A percentile compares a stretch with the other conserved stretches of the same genome.
These are phyloP conservation scores for Leccinum variabile DNA, from an alignment of 1,284 basidiomycete genomes.

Conservation along the genomic window DNA sequence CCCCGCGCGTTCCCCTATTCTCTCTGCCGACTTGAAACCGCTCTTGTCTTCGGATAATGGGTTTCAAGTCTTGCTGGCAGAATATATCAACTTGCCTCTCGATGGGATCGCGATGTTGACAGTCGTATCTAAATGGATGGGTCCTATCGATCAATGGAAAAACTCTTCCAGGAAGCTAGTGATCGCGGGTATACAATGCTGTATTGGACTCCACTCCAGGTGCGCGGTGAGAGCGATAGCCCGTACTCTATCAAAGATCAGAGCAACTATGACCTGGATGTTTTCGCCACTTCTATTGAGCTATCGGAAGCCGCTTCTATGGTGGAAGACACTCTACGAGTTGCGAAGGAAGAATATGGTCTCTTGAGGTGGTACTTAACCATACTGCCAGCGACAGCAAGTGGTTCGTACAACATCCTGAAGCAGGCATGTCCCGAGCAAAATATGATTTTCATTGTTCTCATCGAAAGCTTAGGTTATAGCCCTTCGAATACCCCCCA, in stretches of 20 bases:
- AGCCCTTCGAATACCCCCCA: slow-evolving; percentile 89
- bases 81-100: slow-evolving; percentile 69
- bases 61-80: slow-evolving; percentile 47
- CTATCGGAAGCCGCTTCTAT: slow-evolving; percentile 54
- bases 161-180: slow-evolving; percentile 78
- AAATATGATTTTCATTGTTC: slow-evolving; percentile 1
- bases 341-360: slow-evolving; percentile 83
- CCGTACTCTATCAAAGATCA: slow-evolving; percentile 93
- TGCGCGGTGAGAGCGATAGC: slow-evolving; percentile 82
- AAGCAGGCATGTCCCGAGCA: slow-evolving; percentile 64
- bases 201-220: slow-evolving; percentile 92
- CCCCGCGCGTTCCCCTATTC: slow-evolving; percentile 71
- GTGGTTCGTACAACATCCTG: slow-evolving; percentile 92
- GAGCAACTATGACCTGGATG: slow-evolving; percentile 71
- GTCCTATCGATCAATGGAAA: slow-evolving; percentile 74
- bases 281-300: slow-evolving; percentile 55
- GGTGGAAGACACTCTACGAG: slow-evolving; percentile 61
- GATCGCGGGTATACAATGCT: slow-evolving; percentile 94
- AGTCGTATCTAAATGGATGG: slow-evolving; percentile 97
- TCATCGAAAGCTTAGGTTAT: slow-evolving; percentile 58
- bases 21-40: slow-evolving; percentile 55
- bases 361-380: slow-evolving; percentile 90
- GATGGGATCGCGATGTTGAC: slow-evolving; percentile 87
- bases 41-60: slow-evolving; percentile 51
- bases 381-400: slow-evolving; percentile 91